Evolutionary conservation across 176 grass and related monocot species (phyloP), one percentile per base, ranked within the genome.

Genomic region (barley (Hordeum vulgare)): DNA sequence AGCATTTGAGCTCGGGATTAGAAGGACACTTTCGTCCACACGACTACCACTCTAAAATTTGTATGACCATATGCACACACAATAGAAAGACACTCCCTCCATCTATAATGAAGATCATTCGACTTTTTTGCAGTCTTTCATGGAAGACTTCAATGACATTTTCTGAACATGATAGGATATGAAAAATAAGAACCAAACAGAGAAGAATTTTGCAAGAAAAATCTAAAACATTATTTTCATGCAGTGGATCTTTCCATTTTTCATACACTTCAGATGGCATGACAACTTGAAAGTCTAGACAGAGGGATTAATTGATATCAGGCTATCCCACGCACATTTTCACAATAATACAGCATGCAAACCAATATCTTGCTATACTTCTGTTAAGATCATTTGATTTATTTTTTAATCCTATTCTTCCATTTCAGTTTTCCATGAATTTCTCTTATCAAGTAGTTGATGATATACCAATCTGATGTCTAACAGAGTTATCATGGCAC

Each of bases 401-500:
- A 61, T 42, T 14, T 14, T 44, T 24, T 49, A 60, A 12, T 69
- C 45, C 29, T 29, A 84, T 81, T 80, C 29, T 80, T 37, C 18
- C 37, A 85, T 36, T 67, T 25, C 44, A 68, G 23, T 66, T 61
- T 85, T 10, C 61, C 47, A 64, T 54, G 54, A 75, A 63, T 8
- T 75, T 71, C 9, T 65, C 78, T 85, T 79, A 71, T 40, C 51
- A 82, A 65, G 49, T 61, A 11, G 64, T 81, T 75, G 63, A 70
- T 85, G 82, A 75, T 14, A 24, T 77, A 72, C 79, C 13, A 41
- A 40, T 77, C 59, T 62, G 58, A 68, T 94, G 76, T 78, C n/a
- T 78, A 41, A 45, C 84, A 98, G 95, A 86, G 95, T 94, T 76
- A 98, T 98, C 26, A 90, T 98, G 91, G 83, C 89, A 77, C 74